Evolutionary conservation across 805 yeast genomes (phyloP).

Genomic region (Wickerhamiella kurtzmanii): DNA sequence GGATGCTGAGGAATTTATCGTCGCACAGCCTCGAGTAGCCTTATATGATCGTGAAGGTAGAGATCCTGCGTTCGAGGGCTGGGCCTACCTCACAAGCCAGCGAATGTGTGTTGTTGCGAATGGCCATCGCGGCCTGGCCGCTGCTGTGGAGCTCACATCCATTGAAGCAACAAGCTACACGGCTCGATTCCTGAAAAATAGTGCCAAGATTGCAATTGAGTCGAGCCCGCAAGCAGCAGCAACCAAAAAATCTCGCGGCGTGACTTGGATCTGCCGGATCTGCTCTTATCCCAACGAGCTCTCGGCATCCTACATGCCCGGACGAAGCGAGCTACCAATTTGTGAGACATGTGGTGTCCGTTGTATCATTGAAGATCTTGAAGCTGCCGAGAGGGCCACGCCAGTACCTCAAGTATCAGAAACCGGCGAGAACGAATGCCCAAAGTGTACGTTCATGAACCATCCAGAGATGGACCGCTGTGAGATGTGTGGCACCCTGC

Average conservation of each 20-base stretch:
- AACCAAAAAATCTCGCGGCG: conserved; percentile 3
- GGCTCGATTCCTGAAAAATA: conserved; percentile 51
- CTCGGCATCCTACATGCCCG: conserved; percentile 23
- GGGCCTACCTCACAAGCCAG: conserved; percentile 61
- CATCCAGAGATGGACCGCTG: conserved; percentile 67
- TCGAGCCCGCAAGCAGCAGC: conserved; percentile 1
- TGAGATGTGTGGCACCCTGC: conserved; percentile 70
- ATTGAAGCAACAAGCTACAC: conserved; percentile 31
- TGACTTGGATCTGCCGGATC: conserved; percentile 76
- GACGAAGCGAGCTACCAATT: conserved; percentile 27
- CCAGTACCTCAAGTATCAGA: conserved; percentile 1
- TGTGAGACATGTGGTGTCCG: conserved; percentile 55
- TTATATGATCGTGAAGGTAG: conserved; percentile 59
- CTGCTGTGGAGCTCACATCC: conserved; percentile 27
- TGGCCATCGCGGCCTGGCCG: conserved; percentile 4
- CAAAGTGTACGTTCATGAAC: conserved; percentile 65
- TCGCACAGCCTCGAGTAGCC: conserved; percentile 48
- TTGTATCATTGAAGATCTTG: conserved; percentile 28
- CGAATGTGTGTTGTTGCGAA: conserved; percentile 51
- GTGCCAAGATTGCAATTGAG: conserved; percentile 52
- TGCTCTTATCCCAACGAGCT: conserved; percentile 57
- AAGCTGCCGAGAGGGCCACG: conserved; percentile 18
- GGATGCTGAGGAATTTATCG: conserved; percentile 37
- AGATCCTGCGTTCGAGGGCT: conserved; percentile 49
- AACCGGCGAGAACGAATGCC: conserved; percentile 31